These are phyloP conservation scores for Hypsizygus ulmarius DNA, from an alignment of 1,284 basidiomycete genomes.

Conservation along the genomic window DNA sequence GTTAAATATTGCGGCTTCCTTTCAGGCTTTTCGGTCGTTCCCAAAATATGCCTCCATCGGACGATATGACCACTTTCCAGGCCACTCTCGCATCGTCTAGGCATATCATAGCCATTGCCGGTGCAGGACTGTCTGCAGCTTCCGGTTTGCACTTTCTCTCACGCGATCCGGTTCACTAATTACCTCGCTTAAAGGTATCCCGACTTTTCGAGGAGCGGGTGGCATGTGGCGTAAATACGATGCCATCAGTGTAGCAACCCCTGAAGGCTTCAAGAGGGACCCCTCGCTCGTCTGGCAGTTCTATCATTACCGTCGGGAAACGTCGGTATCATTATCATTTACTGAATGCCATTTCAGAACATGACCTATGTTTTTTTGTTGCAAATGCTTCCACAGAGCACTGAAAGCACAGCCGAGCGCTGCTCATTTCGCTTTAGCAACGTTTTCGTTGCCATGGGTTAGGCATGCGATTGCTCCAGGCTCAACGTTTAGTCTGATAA, in stretches of 20 bases:
- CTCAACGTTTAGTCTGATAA: slow-evolving; percentile 55
- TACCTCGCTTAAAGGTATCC: slow-evolving; percentile 45
- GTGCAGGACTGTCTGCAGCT: slow-evolving; percentile 61
- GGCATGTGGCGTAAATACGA: slow-evolving; percentile 61
- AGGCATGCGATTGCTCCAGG: slow-evolving; percentile 36
- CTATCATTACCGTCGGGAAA: slow-evolving; percentile 62
- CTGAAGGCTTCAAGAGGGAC: slow-evolving; percentile 50
- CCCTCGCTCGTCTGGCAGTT: slow-evolving; percentile 67
- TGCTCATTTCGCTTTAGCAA: slow-evolving; percentile 53
- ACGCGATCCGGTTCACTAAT: slow-evolving; percentile 9
- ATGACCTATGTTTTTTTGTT: no score
- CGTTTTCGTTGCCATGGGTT: slow-evolving; percentile 41
- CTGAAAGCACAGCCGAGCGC: slow-evolving; percentile 50
- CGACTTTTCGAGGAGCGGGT: slow-evolving; percentile 62
- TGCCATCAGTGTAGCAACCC: slow-evolving; percentile 55
- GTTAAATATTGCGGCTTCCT: no score
- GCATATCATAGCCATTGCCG: slow-evolving; percentile 57
- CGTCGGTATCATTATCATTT: slow-evolving; percentile 32
- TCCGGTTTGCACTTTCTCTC: slow-evolving; percentile 40
- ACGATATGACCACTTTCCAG: slow-evolving; percentile 30
- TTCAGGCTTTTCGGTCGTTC: no score
- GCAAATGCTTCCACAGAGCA: slow-evolving; percentile 38
- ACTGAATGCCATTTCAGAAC: slow-evolving; percentile 1
- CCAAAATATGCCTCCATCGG: slow-evolving; percentile 21
- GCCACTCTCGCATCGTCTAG: slow-evolving; percentile 32